Base-by-base conservation (phyloP, 495 filamentous ascomycete species). In the Pyronema omphalodes region DNA sequence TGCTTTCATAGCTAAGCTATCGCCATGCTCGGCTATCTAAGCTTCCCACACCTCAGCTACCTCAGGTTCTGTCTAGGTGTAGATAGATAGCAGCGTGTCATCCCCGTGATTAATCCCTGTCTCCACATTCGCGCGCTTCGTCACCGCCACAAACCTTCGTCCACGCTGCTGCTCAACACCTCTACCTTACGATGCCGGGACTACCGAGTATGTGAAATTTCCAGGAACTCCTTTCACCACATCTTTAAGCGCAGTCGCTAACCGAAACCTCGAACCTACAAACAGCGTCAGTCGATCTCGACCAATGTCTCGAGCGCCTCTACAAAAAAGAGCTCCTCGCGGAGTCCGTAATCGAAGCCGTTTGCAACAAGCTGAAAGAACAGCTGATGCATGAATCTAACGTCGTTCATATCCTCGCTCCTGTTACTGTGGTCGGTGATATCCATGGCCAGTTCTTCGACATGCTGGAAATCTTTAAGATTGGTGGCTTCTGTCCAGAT, bases 371-470 rank as follows among this genome's bases (percentile, higher is more conserved):
- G 68, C 87, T 93, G 9, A 98, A 98, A 60, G 91, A 98, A 69
- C 75, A 96, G 53, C 74, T 98, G 57, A 98, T 98, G 91, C 93
- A 91, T 67, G 91, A 98, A 77, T 95, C 89, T 74, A 98, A 98
- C 73, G 91, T 98, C 48, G 91, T 98, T 43, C 91, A 98, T 66
- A 93, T 98, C 55, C 79, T 80, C 53, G 88, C 91, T 12, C 91
- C 91, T 7, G 86, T 98, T 41, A 98, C 91, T n/a, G 91, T 98
- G 2, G 93, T 98, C 7, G 91, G 91, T 57, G 91, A 98, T 64
- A 98, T 98, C 60, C 91, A 98, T 68, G 91, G 91, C 14, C 91
- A 98, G 70, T 98, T 98, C 69, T 96, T 87, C 64, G 91, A 98
- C 63, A 77, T 98, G 75, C 85, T 96, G 44, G 91, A 98, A 74